Evolutionary conservation across 1,284 basidiomycete genomes (phyloP), one percentile per base, ranked within the genome.

Genomic region (Ceratobasidium sp.): DNA sequence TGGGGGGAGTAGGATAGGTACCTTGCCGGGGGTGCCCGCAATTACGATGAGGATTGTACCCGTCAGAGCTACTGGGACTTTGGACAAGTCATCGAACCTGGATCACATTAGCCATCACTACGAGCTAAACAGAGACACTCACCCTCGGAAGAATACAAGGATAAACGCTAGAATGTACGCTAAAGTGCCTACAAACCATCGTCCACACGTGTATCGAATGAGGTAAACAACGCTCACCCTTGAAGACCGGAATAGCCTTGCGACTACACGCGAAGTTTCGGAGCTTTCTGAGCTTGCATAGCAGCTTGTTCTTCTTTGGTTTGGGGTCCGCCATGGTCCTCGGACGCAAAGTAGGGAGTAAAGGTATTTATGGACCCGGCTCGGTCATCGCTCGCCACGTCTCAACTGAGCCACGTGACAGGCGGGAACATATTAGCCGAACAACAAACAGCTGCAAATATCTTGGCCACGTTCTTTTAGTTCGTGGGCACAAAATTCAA

Each of bases 161-260:
- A 83, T 65, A 69, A 84, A 82, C 23, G 82, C 82, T 16, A 84
- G 67, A 18, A 81, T 79, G 68, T 84, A 85, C 30, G 83, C 81
- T 12, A 84, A 64, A 20, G 81, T 78, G 38, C 82, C 84, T 83
- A 44, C n/a, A 64, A 73, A 7, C 14, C 35, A n/a, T 69, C 33
- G 33, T 77, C 30, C 27, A 44, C 50, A 35, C 5, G 18, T 48
- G 23, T 48, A 33, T 20, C 16, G 7, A 16, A 38, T 20, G 33
- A 33, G 10, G 30, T 35, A 18, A n/a, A 65, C 35, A 35, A 14
- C 10, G 18, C 79, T 35, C 38, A 80, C 82, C 82, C 79, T 82
- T 82, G 27, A 80, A 52, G 30, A 81, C 79, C 8, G 81, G 78
- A 41, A 82, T 79, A 0, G 78, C 76, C 44, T 76, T 69, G 20